Evolutionary conservation across 2,329 filamentous ascomycete species (phyloP), one percentile per base, ranked within the genome.

Genomic region (Talaromyces verruculosus): DNA sequence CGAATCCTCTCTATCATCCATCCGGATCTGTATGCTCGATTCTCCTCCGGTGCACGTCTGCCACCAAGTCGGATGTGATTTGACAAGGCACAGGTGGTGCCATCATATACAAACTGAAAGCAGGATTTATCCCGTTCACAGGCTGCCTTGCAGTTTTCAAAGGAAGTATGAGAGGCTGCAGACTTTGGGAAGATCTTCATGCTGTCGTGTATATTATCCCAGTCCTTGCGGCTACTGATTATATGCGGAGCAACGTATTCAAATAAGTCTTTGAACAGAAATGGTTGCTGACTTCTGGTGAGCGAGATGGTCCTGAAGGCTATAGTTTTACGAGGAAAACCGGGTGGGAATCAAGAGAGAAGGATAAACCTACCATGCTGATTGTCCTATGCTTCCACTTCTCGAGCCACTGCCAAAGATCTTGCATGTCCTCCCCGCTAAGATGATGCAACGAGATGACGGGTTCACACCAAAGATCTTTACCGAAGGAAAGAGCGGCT

Each of bases 391-490:
- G 7, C 25, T 49, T 61, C 59, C 59, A 61, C 25, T 49, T n/a
- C 19, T 49, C 59, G 19, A 49, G 15, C 59, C 59, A 61, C 30
- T 61, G 39, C 59, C 59, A 61, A 25, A 61, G 41, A 35, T 49
- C 43, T 37, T 49, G 41, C 59, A 61, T 61, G 19, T 15, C 59
- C 28, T 61, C 59, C 41, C 59, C 59, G 59, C 25, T 43, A 47
- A 61, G 41, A n/a, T 61, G 59, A 35, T 61, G 59, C 19, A 61
- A 61, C n/a, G 59, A 61, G 30, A 61, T 61, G 28, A 61, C 41
- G 15, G 59, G 59, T 22, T 61, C 59, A 37, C 59, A 61, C 59
- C 59, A 61, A 61, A 61, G 59, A 47, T 61, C 59, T 3, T 10
- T 7, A 2, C 59, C 59, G 25, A 61, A 61, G 43, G 59, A 47